Conservation (phyloP, 2,329 filamentous ascomycete genomes). For the Scedosporium aurantiacum region DNA sequence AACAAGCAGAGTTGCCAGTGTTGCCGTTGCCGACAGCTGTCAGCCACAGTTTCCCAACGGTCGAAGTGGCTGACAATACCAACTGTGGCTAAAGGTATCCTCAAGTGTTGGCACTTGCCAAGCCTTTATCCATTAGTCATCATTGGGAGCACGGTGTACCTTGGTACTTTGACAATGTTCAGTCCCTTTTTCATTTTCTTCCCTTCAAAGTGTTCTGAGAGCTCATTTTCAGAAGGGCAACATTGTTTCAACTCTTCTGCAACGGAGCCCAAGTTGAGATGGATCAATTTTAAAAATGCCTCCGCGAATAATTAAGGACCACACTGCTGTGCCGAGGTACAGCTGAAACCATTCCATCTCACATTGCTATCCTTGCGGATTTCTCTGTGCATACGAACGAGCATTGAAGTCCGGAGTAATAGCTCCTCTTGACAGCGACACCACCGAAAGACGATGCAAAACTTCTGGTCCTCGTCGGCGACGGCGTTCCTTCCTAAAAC, state of each 20-base stretch:
- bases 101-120: too few relatives aligned
- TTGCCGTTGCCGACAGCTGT: too few relatives aligned
- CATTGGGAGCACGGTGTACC: too few relatives aligned
- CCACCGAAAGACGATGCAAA: neutral
- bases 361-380: neutral
- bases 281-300: neutral
- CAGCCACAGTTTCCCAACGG: neutral
- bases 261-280: neutral
- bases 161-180: too few relatives aligned
- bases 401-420: neutral
- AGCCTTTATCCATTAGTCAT: too few relatives aligned
- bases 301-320: neutral
- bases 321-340: neutral
- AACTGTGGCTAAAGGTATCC: neutral
- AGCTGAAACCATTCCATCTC: neutral
- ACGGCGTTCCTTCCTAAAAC: too few relatives aligned
- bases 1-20: too few relatives aligned
- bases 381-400: neutral
- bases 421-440: neutral
- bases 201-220: neutral
- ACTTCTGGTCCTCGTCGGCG: too few relatives aligned
- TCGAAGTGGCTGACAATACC: too few relatives aligned
- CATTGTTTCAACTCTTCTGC: neutral
- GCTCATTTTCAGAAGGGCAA: neutral
- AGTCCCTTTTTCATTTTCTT: too few relatives aligned